Conservation (phyloP, 495 filamentous ascomycete species). For the Aspergillus taichungensis region DNA sequence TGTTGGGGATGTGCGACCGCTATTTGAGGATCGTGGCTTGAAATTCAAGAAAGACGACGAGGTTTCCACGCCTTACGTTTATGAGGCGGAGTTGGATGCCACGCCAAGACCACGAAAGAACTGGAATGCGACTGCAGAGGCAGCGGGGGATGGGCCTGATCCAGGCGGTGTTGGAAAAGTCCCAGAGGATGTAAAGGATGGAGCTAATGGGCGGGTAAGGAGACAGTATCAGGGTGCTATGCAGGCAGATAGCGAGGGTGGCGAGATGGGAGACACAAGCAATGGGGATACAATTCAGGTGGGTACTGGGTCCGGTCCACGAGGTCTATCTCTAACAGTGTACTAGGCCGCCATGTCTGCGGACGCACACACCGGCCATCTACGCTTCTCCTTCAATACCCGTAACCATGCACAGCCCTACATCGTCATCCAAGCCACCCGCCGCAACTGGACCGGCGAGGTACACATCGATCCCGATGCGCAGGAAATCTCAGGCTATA, state of each 20-base stretch:
- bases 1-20: constrained; percentile 15
- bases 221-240: neutral
- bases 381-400: constrained; percentile 13
- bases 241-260: neutral
- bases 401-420: constrained; percentile 4
- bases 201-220: constrained; percentile 14
- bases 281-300: no score
- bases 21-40: constrained; percentile 18
- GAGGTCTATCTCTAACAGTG: no score
- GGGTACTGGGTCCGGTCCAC: no score
- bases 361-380: constrained; percentile 15
- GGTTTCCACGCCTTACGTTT: constrained; percentile 17
- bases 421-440: constrained; percentile 18
- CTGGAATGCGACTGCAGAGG: constrained; percentile 21
- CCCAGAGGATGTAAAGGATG: constrained; percentile 14
- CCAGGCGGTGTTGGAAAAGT: constrained; percentile 17
- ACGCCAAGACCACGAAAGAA: constrained; percentile 11
- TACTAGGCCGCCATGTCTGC: constrained; percentile 15
- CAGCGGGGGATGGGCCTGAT: constrained; percentile 14
- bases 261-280: no score
- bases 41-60: constrained; percentile 16
- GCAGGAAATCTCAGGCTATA: constrained; percentile 17
- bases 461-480: constrained; percentile 12
- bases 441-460: constrained; percentile 20
- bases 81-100: constrained; percentile 17